Conservation (phyloP, 768 basidiomycete genomes). For the button mushroom (Agaricus bisporus) region DNA sequence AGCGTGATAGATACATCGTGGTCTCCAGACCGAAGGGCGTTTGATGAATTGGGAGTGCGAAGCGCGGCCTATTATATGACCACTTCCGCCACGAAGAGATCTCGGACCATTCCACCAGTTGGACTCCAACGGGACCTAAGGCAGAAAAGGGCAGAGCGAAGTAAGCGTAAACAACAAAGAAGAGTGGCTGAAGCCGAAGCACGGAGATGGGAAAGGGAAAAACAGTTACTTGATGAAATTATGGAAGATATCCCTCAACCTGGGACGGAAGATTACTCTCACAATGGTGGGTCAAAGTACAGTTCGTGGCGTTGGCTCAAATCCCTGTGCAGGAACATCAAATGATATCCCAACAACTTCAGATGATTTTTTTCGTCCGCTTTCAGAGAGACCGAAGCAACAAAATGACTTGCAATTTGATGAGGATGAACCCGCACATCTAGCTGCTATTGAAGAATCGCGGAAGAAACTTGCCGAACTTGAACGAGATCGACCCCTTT, state of each 20-base stretch:
- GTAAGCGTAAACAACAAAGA: not conserved
- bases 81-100: not conserved
- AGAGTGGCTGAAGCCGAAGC: constrained; percentile 23
- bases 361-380: not conserved
- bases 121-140: not conserved
- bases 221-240: constrained; percentile 35
- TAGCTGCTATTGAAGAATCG: constrained; percentile 52
- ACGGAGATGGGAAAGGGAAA: constrained; percentile 33
- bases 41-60: constrained; percentile 1
- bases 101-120: not conserved
- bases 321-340: not conserved
- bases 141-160: constrained; percentile 7
- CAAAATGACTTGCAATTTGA: constrained; percentile 8
- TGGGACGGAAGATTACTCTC: not conserved
- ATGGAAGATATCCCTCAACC: constrained; percentile 27
- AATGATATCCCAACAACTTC: not conserved
- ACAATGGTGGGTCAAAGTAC: constrained; percentile 9
- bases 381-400: constrained; percentile 3
- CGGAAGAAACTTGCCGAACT: constrained; percentile 64
- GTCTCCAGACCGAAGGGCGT: constrained; percentile 5
- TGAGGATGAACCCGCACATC: constrained; percentile 28
- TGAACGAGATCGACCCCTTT: constrained; percentile 55
- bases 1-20: constrained; percentile 6
- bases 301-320: not conserved
- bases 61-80: not conserved